Conservation (phyloP, 1,284 basidiomycete genomes). For the Boletus subluridellus region DNA sequence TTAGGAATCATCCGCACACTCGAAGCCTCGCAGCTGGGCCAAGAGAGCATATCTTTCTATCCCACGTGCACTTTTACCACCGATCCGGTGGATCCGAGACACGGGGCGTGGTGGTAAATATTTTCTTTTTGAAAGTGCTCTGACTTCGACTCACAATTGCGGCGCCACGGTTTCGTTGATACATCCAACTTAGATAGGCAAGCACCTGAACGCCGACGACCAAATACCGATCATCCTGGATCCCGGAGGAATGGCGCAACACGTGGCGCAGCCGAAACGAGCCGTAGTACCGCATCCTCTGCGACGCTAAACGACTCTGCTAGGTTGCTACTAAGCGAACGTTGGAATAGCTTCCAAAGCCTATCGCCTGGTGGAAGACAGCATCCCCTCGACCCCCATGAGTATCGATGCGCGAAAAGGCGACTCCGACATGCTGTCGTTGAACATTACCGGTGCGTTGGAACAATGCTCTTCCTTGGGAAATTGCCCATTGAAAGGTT, state of each 20-base stretch:
- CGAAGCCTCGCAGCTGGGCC: constrained; percentile 13
- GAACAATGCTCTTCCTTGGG: neutral
- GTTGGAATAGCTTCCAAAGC: neutral
- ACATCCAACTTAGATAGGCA: neutral
- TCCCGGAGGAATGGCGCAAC: neutral
- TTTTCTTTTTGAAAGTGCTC: neutral
- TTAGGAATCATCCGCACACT: constrained; percentile 22
- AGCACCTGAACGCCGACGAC: neutral
- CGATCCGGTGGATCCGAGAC: neutral
- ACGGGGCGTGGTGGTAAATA: constrained; percentile 3
- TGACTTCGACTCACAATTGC: constrained; percentile 7
- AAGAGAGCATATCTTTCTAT: constrained; percentile 11
- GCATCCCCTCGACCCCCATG: constrained; percentile 59
- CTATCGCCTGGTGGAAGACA: neutral
- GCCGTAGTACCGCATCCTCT: neutral
- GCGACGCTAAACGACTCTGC: neutral
- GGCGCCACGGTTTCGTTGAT: neutral
- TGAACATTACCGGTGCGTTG: constrained; percentile 76
- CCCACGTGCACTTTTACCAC: constrained; percentile 6
- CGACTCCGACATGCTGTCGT: constrained; percentile 77
- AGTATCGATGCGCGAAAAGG: constrained; percentile 80
- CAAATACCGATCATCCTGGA: neutral
- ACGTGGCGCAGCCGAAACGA: neutral
- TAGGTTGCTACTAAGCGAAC: neutral
- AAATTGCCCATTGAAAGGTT: neutral